phyloP scores from a whole-genome alignment of 1,139 yeast genomes.

The Geotrichum australiense region DNA sequence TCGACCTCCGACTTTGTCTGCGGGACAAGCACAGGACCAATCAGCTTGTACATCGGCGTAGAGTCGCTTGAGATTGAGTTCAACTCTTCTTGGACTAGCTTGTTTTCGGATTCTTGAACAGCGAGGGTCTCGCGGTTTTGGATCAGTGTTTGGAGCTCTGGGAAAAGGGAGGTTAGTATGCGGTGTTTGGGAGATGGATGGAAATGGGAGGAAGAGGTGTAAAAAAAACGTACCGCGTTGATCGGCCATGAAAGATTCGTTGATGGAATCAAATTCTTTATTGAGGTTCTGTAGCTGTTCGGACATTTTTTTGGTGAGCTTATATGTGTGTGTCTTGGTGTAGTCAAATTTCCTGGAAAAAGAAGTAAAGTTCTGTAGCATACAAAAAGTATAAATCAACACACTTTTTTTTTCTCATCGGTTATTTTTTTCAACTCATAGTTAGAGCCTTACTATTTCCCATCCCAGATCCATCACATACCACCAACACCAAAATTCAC shows the following conservation, averaged over 20 bases:
- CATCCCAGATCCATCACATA: slow-evolving; percentile 1
- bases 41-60: slow-evolving; percentile 71
- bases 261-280: slow-evolving; percentile 25
- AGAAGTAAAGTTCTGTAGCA: slow-evolving; percentile 1
- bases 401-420: no score
- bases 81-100: slow-evolving; percentile 60
- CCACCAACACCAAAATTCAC: slow-evolving; percentile 6
- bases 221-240: slow-evolving; percentile 28
- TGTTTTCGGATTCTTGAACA: slow-evolving; percentile 76
- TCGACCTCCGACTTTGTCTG: slow-evolving; percentile 80
- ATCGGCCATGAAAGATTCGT: slow-evolving; percentile 29
- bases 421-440: no score
- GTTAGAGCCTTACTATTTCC: no score
- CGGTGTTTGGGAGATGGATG: neutral
- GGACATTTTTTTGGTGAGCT: neutral
- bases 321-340: neutral
- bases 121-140: slow-evolving; percentile 51
- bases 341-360: neutral
- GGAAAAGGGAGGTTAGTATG: neutral
- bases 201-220: no score
- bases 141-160: slow-evolving; percentile 14
- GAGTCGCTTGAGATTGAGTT: slow-evolving; percentile 38
- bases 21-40: slow-evolving; percentile 88
- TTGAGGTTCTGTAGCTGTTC: slow-evolving; percentile 6
- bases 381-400: no score